Evolutionary conservation across 2,329 filamentous ascomycete species (phyloP).

Genomic region (Claviceps digitariae): DNA sequence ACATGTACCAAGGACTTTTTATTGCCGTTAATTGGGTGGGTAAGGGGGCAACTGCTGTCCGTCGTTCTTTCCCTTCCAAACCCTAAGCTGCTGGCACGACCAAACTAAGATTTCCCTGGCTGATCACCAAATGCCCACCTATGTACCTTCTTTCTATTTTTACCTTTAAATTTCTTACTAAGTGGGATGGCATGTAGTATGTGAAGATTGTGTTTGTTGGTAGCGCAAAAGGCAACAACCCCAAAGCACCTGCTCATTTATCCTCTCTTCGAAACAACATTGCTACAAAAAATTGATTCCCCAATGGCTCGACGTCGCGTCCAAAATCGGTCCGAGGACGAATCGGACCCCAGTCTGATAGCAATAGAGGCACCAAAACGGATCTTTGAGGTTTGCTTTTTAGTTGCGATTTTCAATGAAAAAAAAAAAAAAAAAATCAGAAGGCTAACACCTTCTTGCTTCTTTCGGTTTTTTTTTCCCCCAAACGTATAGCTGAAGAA

Average conservation of each 20-base stretch:
- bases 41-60: not conserved
- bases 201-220: not conserved
- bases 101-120: too few species aligned
- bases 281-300: not conserved
- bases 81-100: not conserved
- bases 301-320: slow-evolving; percentile 9
- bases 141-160: not conserved
- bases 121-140: too few species aligned
- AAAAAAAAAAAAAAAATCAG: too few species aligned
- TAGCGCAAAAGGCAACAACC: not conserved
- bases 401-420: too few species aligned
- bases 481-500: slow-evolving; percentile 15
- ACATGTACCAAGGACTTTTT: too few species aligned
- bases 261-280: too few species aligned
- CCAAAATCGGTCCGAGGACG: slow-evolving; percentile 9
- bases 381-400: slow-evolving; percentile 12
- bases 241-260: not conserved
- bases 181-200: not conserved
- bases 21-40: not conserved
- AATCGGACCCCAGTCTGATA: slow-evolving; percentile 11
- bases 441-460: too few species aligned
- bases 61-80: not conserved
- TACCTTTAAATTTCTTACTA: not conserved
- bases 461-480: too few species aligned
- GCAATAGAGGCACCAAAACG: slow-evolving; percentile 15